phyloP scores from a whole-genome alignment of 2,329 filamentous ascomycete species.

The Alternaria arborescens region DNA sequence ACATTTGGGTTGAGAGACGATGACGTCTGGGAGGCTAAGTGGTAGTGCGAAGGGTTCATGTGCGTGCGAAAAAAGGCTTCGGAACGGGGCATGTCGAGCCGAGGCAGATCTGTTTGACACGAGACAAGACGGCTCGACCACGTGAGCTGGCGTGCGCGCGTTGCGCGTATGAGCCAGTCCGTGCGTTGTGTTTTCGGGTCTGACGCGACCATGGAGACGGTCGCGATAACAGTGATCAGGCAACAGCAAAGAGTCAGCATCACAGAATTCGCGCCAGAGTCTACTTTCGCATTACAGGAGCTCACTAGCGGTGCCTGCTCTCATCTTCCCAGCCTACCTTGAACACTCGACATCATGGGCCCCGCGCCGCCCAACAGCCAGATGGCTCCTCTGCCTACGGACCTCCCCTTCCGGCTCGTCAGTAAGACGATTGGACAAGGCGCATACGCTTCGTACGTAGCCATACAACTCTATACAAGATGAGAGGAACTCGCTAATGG shows the following conservation, averaged over 20 bases:
- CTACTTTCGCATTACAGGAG: not conserved
- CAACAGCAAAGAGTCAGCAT: constrained; percentile 4
- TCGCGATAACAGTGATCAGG: constrained; percentile 2
- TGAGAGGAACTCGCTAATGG: not conserved
- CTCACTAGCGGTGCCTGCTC: not conserved
- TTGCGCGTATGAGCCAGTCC: constrained; percentile 7
- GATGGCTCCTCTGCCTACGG: constrained; percentile 80
- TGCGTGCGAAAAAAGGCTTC: not conserved
- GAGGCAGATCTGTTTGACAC: not conserved
- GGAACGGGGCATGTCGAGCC: not conserved
- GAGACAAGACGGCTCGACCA: not conserved
- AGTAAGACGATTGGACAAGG: constrained; percentile 97
- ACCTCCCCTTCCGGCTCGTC: constrained; percentile 92
- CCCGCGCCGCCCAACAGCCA: constrained; percentile 68
- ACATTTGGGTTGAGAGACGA: not conserved
- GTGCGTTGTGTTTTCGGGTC: constrained; percentile 12
- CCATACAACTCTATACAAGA: too few relatives aligned
- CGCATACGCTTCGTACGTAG: constrained; percentile 83
- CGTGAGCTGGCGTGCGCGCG: constrained; percentile 17
- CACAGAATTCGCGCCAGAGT: not conserved
- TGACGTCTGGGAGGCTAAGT: not conserved
- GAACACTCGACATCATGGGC: constrained; percentile 23
- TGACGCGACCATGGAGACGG: constrained; percentile 11
- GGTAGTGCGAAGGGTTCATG: not conserved
- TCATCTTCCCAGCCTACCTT: not conserved